Base-by-base conservation (phyloP, 805 yeast species). In the Yamadazyma takamatsuzukensis region DNA sequence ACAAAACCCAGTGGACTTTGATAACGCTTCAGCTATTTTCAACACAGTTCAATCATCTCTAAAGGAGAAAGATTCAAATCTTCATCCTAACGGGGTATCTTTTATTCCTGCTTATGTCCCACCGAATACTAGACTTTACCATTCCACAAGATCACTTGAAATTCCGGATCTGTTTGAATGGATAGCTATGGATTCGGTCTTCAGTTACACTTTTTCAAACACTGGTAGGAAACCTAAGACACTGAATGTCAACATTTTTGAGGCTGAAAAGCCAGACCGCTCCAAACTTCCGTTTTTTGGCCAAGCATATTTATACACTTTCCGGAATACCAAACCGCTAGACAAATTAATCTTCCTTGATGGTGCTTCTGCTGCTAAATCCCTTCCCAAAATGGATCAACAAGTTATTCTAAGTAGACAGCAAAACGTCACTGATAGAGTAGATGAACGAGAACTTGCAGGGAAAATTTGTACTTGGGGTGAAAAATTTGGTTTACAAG, bases 341-440 rank as follows among this genome's bases (percentile, higher is more conserved):
- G 64, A 62, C 40, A 70, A 63, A 41, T 47, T 78, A 18, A 57
- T 79, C 4, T 65, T 68, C 31, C 48, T 79, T n/a, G 83, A 78
- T 40, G 85, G 85, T 5, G 82, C 83, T 0, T 76, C 82, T 18
- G 85, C 83, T n/a, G 76, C 83, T 0, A 78, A 78, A 48, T 24
- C 34, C 1, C 64, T 75, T 1, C 83, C 83, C 4, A 78, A 74
- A 45, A 76, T 76, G 83, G 85, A 79, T 47, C 77, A 14, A 49
- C 65, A 43, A 29, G 40, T 25, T 48, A 50, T 54, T 9, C 44
- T 51, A 28, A 41, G 51, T 19, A 36, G 43, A 23, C 52, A 24
- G 32, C 44, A 49, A 5, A 29, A 29, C 21, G 34, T 50, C 4
- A 55, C 56, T 21, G 53, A 47, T 3, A 21, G 30, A 2, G 53